Evolutionary conservation across 1,284 basidiomycete genomes (phyloP).

Genomic region (Moesziomyces sp.): DNA sequence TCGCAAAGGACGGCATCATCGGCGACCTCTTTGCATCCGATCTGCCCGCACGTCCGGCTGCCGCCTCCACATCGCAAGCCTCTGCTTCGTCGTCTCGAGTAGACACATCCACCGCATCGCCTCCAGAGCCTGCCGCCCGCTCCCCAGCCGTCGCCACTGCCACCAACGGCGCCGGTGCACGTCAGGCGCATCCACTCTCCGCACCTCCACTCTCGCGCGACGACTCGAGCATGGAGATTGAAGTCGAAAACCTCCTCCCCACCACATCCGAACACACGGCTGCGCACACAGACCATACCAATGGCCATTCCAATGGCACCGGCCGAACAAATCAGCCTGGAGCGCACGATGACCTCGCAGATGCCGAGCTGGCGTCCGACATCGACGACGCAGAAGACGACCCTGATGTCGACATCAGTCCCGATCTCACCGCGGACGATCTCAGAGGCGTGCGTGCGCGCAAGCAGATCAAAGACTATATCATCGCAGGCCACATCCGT

Average conservation of each 20-base stretch:
- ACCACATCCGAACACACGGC: slow-evolving; percentile 30
- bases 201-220: slow-evolving; percentile 55
- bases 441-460: slow-evolving; percentile 32
- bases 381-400: slow-evolving; percentile 20
- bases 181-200: slow-evolving; percentile 53
- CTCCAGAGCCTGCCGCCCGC: slow-evolving; percentile 2
- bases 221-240: slow-evolving; percentile 58
- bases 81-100: slow-evolving; percentile 18
- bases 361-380: slow-evolving; percentile 28
- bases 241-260: slow-evolving; percentile 53
- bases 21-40: slow-evolving; percentile 32
- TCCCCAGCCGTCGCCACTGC: background rate
- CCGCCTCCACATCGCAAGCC: slow-evolving; percentile 4
- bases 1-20: slow-evolving; percentile 74
- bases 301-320: slow-evolving; percentile 25
- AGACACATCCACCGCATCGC: background rate
- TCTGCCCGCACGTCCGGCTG: too few species aligned
- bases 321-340: background rate
- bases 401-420: slow-evolving; percentile 32
- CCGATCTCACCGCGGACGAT: slow-evolving; percentile 38
- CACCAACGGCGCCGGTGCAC: slow-evolving; percentile 10
- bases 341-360: slow-evolving; percentile 26
- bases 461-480: slow-evolving; percentile 73
- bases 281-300: slow-evolving; percentile 16
- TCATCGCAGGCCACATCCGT: slow-evolving; percentile 78